Conservation (phyloP, 148 eudicot species). For the Chenopodium quinoa region DNA sequence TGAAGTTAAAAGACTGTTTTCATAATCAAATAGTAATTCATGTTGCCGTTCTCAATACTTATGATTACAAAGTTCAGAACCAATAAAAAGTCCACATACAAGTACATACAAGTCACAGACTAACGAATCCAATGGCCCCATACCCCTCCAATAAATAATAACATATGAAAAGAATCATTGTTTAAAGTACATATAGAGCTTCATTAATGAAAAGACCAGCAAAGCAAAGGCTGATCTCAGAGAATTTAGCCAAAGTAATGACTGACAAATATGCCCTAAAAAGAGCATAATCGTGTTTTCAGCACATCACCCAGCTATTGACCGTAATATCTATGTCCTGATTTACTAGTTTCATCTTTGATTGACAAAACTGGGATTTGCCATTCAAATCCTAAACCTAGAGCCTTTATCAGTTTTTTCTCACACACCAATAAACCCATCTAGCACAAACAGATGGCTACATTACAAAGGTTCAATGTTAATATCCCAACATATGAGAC, state of each 20-base stretch:
- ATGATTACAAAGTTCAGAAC: too few species aligned
- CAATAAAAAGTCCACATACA: too few species aligned
- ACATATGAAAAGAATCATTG: background rate
- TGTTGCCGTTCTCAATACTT: too few species aligned
- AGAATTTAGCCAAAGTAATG: background rate
- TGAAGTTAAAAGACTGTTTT: too few species aligned
- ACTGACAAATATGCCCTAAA: background rate
- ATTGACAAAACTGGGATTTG: background rate
- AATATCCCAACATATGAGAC: background rate
- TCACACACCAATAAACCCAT: background rate
- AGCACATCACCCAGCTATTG: background rate
- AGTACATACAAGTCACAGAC: too few species aligned
- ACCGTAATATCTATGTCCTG: background rate
- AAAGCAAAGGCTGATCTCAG: background rate
- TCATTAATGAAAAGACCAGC: background rate
- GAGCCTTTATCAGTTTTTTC: background rate
- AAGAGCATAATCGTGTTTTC: background rate
- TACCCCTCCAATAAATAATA: too few species aligned
- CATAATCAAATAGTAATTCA: too few species aligned
- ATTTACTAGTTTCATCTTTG: background rate
- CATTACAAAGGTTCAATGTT: background rate
- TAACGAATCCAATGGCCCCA: too few species aligned
- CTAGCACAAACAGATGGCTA: background rate
- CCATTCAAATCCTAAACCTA: background rate
- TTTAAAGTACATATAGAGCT: background rate